Evolutionary conservation across 2,329 filamentous ascomycete species (phyloP).

Genomic region (Periconia sp.): DNA sequence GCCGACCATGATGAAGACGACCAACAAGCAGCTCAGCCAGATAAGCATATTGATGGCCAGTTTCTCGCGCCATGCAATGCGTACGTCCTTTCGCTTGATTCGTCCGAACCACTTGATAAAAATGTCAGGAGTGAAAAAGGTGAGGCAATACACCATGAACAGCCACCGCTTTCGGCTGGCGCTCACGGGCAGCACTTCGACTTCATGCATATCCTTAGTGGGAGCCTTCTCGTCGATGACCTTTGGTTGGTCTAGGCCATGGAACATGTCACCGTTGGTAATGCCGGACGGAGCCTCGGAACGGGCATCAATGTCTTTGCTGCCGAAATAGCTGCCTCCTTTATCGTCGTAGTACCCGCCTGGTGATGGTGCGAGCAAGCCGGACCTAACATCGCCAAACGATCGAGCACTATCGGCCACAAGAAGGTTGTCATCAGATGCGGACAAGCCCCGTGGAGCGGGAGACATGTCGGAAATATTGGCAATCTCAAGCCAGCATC

Average conservation of each 20-base stretch:
- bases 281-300: conserved; percentile 96
- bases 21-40: conserved; percentile 80
- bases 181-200: conserved; percentile 82
- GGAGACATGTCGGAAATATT: conserved; percentile 65
- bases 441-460: conserved; percentile 50
- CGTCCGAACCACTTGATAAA: conserved; percentile 76
- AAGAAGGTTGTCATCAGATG: conserved; percentile 63
- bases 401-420: conserved; percentile 57
- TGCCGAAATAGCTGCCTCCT: conserved; percentile 81
- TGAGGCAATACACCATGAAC: conserved; percentile 79
- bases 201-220: conserved; percentile 85
- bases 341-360: conserved; percentile 77
- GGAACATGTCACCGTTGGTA: conserved; percentile 93
- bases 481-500: conserved; percentile 91
- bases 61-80: conserved; percentile 95
- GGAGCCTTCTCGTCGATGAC: conserved; percentile 96
- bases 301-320: conserved; percentile 77
- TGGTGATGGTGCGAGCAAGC: conserved; percentile 61
- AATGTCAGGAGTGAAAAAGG: conserved; percentile 88
- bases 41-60: conserved; percentile 97
- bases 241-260: conserved; percentile 90
- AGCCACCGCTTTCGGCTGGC: conserved; percentile 90
- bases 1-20: conserved; percentile 86
- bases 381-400: conserved; percentile 66
- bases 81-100: conserved; percentile 91